Evolutionary conservation across 1,139 yeast species (phyloP).

Genomic region (Suhomyces choctaworum): DNA sequence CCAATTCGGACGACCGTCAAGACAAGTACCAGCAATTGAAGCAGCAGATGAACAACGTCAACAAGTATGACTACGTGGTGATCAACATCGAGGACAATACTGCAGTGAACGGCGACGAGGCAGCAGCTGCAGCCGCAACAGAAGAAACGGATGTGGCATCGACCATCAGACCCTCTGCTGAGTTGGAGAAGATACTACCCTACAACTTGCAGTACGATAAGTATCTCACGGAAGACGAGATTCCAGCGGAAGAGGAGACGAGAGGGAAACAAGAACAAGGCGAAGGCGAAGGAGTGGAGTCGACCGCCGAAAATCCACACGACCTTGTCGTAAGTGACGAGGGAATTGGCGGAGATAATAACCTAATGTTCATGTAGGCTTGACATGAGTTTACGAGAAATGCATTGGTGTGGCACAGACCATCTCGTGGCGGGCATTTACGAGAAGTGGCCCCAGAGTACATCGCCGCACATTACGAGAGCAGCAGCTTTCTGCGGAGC

Average conservation of each 20-base stretch:
- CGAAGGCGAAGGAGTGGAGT: no score
- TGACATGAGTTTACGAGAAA: neutral
- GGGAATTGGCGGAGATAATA: conserved; percentile 21
- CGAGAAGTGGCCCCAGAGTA: no score
- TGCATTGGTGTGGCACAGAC: no score
- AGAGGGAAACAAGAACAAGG: no score
- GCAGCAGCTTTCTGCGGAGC: no score
- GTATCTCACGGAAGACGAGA: conserved; percentile 25
- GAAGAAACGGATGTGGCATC: conserved; percentile 15
- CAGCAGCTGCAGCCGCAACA: conserved; percentile 2
- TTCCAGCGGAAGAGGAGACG: conserved; percentile 4
- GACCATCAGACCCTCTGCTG: conserved; percentile 22
- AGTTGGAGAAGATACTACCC: conserved; percentile 27
- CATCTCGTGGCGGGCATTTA: no score
- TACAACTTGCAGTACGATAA: conserved; percentile 34
- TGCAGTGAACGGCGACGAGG: conserved; percentile 8
- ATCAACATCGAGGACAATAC: conserved; percentile 19
- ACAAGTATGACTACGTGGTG: conserved; percentile 34
- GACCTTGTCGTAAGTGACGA: conserved; percentile 14
- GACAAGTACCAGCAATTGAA: conserved; percentile 25
- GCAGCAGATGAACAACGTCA: conserved; percentile 25
- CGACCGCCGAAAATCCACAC: no score
- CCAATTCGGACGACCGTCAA: conserved; percentile 12
- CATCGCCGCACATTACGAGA: no score
- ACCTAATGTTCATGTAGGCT: conserved; percentile 15